Base-by-base conservation (phyloP, 768 basidiomycete species). In the Galerina sulciceps region DNA sequence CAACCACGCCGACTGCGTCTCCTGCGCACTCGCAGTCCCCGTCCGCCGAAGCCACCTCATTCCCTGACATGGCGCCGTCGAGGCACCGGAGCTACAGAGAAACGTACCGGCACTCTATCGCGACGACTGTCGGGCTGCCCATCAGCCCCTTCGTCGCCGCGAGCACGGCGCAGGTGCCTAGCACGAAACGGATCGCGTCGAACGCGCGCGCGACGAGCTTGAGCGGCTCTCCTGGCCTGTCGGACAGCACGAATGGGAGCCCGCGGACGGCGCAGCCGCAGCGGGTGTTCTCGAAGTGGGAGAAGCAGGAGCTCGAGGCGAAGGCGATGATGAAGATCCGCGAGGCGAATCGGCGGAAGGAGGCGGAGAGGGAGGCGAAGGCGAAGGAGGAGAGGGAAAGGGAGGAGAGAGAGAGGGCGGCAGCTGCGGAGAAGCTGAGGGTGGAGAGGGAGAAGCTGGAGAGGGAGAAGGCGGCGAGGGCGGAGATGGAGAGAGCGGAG, bases 231-330 rank as follows among this genome's bases (percentile, higher is more conserved):
- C 67, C 67, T 31, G 67, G 78, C 22, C 69, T 82, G 50, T 65
- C 75, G n/a, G 85, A 87, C 59, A 86, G 82, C 63, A 87, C 89
- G 6, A 86, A 86, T 54, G 75, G 69, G 10, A 75, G 69, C 53
- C 70, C 74, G 34, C 74, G 74, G 17, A 55, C 51, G 4, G 26
- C 26, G 26, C 26, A 31, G 52, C 40, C 63, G 52, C 31, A 70
- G 18, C 72, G 71, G 51, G 78, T 79, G 17, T 87, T 85, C 63
- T 88, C 89, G 3, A 92, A 91, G 73, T 92, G 89, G 89, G 91
- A 93, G 71, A 93, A 91, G 60, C 91, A 93, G 70, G 91, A 94
- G 64, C 71, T 91, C 31, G 91, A 94, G 65, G 91, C 91, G 3
- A 84, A 84, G 42, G 89, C 90, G 20, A 88, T 93, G 81, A 82